phyloP scores from a whole-genome alignment of 163 green algal species.

The Scenedesmus sp. region DNA sequence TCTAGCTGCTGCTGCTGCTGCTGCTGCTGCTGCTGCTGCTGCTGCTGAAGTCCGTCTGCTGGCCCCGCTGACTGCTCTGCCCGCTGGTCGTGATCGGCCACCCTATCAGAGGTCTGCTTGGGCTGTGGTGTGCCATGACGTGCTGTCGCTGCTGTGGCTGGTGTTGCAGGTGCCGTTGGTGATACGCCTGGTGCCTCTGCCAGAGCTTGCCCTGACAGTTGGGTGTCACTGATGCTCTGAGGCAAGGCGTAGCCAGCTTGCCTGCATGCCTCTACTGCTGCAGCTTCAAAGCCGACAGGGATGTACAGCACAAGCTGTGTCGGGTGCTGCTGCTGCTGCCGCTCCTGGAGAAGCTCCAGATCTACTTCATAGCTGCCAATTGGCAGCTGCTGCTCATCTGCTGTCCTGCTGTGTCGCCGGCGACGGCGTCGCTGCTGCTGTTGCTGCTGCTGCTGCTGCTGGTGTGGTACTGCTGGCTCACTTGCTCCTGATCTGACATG shows the following conservation, averaged over 20 bases:
- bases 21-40: neutral
- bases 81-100: neutral
- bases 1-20: neutral
- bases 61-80: neutral
- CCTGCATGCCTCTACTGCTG: slow-evolving; percentile 4
- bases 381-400: neutral
- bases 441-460: too few relatives aligned
- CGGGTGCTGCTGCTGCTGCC: neutral
- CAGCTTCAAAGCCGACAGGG: slow-evolving; percentile 9
- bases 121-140: neutral
- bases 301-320: slow-evolving; percentile 16
- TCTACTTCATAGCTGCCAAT: neutral
- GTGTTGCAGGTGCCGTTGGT: neutral
- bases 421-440: neutral
- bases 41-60: neutral
- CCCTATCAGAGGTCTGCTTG: neutral
- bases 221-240: neutral
- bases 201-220: neutral
- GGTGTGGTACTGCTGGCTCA: neutral
- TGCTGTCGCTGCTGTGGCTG: neutral
- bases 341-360: neutral
- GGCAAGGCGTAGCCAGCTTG: neutral
- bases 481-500: neutral
- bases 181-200: neutral
- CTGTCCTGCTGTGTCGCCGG: neutral